These are phyloP conservation scores for Chlamydomonas incerta DNA, from an alignment of 139 green algal genomes.

Conservation along the genomic window DNA sequence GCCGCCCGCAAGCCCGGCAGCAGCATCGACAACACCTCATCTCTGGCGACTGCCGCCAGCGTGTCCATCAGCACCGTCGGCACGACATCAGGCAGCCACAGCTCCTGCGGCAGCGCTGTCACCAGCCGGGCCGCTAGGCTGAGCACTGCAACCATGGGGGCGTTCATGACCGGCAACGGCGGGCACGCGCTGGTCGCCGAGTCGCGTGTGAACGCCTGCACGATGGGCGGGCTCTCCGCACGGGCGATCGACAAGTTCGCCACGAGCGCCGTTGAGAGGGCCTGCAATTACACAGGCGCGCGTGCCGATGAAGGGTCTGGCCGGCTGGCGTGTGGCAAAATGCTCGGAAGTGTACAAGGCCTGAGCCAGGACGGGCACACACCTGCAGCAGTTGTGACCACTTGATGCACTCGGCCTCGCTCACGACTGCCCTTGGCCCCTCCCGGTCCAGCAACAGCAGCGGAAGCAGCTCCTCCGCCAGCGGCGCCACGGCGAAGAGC, in stretches of 20 bases:
- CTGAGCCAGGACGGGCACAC: not conserved
- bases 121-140: slow-evolving; percentile 38
- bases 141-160: slow-evolving; percentile 20
- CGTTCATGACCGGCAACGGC: slow-evolving; percentile 47
- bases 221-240: slow-evolving; percentile 37
- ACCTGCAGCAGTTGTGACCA: slow-evolving; percentile 49
- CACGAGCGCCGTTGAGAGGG: slow-evolving; percentile 25
- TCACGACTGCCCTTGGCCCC: not conserved
- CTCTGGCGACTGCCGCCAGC: slow-evolving; percentile 40
- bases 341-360: too few relatives aligned
- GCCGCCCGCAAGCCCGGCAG: slow-evolving; percentile 33
- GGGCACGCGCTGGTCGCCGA: not conserved
- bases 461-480: slow-evolving; percentile 56
- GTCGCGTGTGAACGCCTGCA: slow-evolving; percentile 21
- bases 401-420: slow-evolving; percentile 3
- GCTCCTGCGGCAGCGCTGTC: slow-evolving; percentile 20
- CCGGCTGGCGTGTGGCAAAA: too few relatives aligned
- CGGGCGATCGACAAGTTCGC: slow-evolving; percentile 46
- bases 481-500: slow-evolving; percentile 53
- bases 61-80: slow-evolving; percentile 45
- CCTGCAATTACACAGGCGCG: not conserved
- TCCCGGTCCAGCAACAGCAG: slow-evolving; percentile 43
- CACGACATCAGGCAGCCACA: slow-evolving; percentile 41
- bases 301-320: too few relatives aligned
- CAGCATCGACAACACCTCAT: slow-evolving; percentile 37